These are phyloP conservation scores for Carex kokanica DNA, from an alignment of 176 grass and related monocot species.

Conservation along the genomic window DNA sequence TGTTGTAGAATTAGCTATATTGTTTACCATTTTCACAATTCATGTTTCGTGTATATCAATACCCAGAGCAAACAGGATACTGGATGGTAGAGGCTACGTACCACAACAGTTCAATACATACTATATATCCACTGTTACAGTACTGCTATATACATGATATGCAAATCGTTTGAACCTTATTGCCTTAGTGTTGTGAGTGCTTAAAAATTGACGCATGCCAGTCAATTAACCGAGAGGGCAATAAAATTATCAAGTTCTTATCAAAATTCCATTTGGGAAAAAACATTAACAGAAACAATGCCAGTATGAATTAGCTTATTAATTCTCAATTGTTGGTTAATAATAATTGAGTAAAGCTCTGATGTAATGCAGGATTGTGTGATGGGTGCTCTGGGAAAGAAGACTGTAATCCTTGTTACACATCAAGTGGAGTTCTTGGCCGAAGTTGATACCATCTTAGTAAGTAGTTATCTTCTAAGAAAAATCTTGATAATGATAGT, in stretches of 20 bases:
- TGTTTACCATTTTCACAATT: background rate
- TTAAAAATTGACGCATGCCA: no score
- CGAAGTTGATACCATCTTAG: slow-evolving; percentile 65
- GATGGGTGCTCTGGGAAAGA: slow-evolving; percentile 73
- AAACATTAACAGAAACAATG: background rate
- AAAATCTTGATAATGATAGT: no score
- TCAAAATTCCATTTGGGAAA: background rate
- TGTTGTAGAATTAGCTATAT: background rate
- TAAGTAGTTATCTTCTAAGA: slow-evolving; percentile 21
- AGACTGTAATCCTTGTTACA: slow-evolving; percentile 88
- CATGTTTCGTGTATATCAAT: background rate
- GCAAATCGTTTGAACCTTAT: no score
- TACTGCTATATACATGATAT: no score
- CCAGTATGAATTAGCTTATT: background rate
- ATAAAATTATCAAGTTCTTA: background rate
- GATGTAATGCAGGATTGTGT: slow-evolving; percentile 75
- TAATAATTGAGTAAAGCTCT: background rate
- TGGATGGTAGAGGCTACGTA: no score
- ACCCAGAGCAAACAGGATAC: no score
- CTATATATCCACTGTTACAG: no score
- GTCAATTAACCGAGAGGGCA: no score
- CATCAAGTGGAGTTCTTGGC: slow-evolving; percentile 90
- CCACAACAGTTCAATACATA: no score
- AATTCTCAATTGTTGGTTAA: slow-evolving; percentile 2
- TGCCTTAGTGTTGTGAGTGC: no score